A percentile compares a stretch with the other conserved stretches of the same genome.
phyloP scores from a whole-genome alignment of 2,329 filamentous ascomycete species.

The Botrytis deweyae region DNA sequence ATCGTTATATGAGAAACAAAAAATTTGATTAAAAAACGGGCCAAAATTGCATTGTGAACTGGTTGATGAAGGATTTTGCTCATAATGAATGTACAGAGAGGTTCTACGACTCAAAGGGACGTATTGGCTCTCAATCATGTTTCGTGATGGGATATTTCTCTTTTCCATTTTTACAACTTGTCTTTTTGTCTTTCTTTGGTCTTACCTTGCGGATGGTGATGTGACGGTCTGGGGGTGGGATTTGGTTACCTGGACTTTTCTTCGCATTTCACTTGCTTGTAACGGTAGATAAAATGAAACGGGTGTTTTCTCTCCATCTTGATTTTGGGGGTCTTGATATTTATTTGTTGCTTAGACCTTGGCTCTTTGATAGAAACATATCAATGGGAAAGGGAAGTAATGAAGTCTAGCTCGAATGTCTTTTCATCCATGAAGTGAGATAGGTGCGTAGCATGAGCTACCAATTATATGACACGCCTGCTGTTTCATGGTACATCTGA shows the following conservation, averaged over 20 bases:
- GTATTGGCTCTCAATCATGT: slow-evolving; percentile 5
- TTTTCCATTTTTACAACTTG: neutral
- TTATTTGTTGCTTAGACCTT: neutral
- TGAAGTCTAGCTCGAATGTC: neutral
- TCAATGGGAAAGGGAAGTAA: neutral
- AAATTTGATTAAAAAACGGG: slow-evolving; percentile 18
- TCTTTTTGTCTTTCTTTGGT: slow-evolving; percentile 8
- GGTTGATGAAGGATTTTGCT: slow-evolving; percentile 4
- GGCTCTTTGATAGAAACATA: neutral
- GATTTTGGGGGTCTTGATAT: neutral
- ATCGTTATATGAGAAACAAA: slow-evolving; percentile 19
- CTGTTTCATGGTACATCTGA: neutral
- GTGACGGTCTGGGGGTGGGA: neutral
- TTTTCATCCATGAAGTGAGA: neutral
- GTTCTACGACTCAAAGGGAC: neutral
- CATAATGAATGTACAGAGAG: slow-evolving; percentile 1
- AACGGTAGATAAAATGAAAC: slow-evolving; percentile 27
- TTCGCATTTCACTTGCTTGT: slow-evolving; percentile 26
- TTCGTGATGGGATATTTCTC: neutral
- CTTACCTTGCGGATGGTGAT: slow-evolving; percentile 2
- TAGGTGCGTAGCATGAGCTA: neutral
- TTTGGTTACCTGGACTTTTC: neutral
- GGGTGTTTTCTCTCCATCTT: neutral
- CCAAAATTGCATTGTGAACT: slow-evolving; percentile 15
- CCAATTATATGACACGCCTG: neutral